Base-by-base conservation (phyloP, 2,329 filamentous ascomycete genomes). In the Trichoderma oligosporum region DNA sequence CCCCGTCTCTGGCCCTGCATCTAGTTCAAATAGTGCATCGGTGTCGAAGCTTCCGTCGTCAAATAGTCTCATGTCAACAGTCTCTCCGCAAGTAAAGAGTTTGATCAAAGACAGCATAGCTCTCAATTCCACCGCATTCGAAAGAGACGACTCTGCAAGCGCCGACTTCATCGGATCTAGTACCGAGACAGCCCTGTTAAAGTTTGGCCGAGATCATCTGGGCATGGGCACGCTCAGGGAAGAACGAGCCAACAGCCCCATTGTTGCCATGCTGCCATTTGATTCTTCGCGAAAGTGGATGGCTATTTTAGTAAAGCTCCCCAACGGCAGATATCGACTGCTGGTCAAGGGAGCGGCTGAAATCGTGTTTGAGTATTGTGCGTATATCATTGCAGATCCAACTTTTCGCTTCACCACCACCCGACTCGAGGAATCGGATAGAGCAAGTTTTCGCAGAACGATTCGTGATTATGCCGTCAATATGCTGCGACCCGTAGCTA, bases 401-500 rank as follows among this genome's bases (percentile, higher is more conserved):
- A 74, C 65, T 0, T 68, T 65, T 4, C 66, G 66, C 7, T 57
- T 71, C 1, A 64, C 65, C 0, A 63, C 66, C 4, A 64, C 60
- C 2, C 62, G 67, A 2, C 61, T 74, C 2, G 66, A 66, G 1
- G 67, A 70, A n/a, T 64, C 68, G 1, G 66, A 68, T n/a, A 66
- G 70, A 4, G 61, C 62, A 18, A 67, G 66, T 38, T 65, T 74
- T 16, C 63, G 67, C n/a, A 64, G 62, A 14, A 71, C 69, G 1
- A 74, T 74, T 7, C 63, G 70, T 8, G 66, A 67, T 11, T 90
- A 89, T 65, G 87, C 88, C 1, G 81, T 80, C 6, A 80, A 83
- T 7, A 88, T 87, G 57, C 79, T 93, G 11, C 84, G 89, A 46
- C 91, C 88, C 0, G 91, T 93, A 54, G 88, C 83, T 16, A 78